Conservation (phyloP, 78 protist species). For the Parvularia atlantis region DNA sequence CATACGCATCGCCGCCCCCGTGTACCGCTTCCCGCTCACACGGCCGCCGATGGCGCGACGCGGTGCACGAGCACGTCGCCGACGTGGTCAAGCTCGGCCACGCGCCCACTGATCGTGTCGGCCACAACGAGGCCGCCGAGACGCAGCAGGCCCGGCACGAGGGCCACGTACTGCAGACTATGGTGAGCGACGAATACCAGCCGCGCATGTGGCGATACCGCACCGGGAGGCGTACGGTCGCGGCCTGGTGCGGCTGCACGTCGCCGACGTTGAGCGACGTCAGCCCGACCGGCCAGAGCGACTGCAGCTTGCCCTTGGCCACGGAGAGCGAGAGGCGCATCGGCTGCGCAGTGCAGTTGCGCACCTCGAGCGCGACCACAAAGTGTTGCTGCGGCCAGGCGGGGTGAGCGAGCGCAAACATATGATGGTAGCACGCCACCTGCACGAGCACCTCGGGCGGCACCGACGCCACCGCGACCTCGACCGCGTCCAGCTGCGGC, state of each 20-base stretch:
- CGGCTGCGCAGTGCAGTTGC: no score
- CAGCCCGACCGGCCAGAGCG: background rate
- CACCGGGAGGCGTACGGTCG: background rate
- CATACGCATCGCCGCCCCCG: no score
- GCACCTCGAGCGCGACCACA: background rate
- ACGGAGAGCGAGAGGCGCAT: background rate
- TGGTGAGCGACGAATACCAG: no score
- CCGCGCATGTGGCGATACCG: no score
- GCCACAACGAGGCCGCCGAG: background rate
- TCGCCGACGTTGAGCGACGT: slow-evolving; percentile 6
- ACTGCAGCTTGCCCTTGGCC: background rate
- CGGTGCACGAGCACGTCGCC: slow-evolving; percentile 14
- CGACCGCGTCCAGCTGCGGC: background rate
- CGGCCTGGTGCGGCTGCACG: background rate
- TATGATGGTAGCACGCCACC: background rate
- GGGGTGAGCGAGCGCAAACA: background rate
- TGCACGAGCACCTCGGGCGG: background rate
- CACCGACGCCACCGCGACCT: background rate
- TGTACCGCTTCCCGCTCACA: no score
- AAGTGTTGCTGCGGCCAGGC: slow-evolving; percentile 4
- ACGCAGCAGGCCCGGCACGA: background rate
- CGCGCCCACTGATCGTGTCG: slow-evolving; percentile 1
- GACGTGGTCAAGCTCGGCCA: slow-evolving; percentile 1
- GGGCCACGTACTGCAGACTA: no score
- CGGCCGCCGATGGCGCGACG: no score